Base-by-base conservation (phyloP, 1,284 basidiomycete genomes). In the Pseudozyma hubeiensis region DNA sequence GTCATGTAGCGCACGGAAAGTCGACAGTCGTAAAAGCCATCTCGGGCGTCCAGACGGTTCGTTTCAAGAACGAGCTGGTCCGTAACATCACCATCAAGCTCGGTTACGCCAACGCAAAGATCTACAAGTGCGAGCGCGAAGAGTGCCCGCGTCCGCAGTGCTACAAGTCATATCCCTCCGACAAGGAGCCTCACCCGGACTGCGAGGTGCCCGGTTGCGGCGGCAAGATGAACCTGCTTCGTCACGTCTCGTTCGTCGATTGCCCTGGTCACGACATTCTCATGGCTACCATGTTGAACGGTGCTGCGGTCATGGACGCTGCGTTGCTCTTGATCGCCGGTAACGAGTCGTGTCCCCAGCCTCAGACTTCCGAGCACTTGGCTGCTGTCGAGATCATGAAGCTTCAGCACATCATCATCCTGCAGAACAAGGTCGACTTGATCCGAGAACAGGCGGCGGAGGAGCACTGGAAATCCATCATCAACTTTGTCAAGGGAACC, bases 211-310 rank as follows among this genome's bases (percentile, higher is more conserved):
- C 93, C 37, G 93, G 94, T 63, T 99, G 96, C 86, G 91, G 91
- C 45, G 90, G 90, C 60, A 89, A 90, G 45, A 95, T 98, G 94
- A 91, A 92, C 81, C 90, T 98, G 75, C 85, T 97, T 75, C 90
- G 82, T 35, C 81, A 84, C 50, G 82, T 98, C 80, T 98, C 96
- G 1, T 98, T 98, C 85, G 96, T 98, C 84, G 94, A 96, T 85
- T 85, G 82, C 75, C 85, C 84, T 7, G 85, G 85, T 47, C 86
- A 86, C 85, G 86, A 86, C 83, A 89, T 89, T 86, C 85, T 99
- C 85, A 99, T 99, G 96, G 96, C 96, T 64, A 99, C 96, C 78
- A 99, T 99, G 97, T 88, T 99, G 81, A 98, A 98, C 89, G 96
- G 96, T 86, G 96, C 96, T 43, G 97, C 97, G 29, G 96, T 99